Evolutionary conservation across 495 filamentous ascomycete genomes (phyloP).

Genomic region (Tuber melanosporum): DNA sequence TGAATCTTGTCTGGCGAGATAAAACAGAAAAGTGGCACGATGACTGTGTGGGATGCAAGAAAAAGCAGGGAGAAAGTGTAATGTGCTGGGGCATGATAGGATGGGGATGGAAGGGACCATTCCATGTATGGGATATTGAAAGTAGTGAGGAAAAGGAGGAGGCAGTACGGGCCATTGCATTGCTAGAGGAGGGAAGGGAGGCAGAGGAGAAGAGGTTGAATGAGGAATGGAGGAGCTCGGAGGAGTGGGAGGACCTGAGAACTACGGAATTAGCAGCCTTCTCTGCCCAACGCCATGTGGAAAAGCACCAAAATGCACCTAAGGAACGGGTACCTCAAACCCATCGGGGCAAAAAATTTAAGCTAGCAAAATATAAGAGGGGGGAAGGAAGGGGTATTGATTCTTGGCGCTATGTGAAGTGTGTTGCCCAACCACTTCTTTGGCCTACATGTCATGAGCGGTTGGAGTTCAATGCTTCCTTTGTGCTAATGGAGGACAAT

Average conservation of each 20-base stretch:
- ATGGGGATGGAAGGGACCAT: background rate
- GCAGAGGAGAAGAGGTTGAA: background rate
- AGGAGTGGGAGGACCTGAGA: background rate
- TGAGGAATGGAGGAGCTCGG: background rate
- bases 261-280: background rate
- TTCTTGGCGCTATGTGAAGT: constrained; percentile 11
- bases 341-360: background rate
- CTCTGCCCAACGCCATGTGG: background rate
- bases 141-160: constrained; percentile 2
- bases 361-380: background rate
- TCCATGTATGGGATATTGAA: constrained; percentile 4
- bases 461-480: background rate
- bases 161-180: background rate
- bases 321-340: background rate
- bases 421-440: background rate
- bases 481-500: constrained; percentile 10
- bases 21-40: constrained; percentile 7
- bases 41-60: background rate
- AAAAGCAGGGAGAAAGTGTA: background rate
- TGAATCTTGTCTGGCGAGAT: background rate
- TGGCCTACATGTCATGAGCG: background rate
- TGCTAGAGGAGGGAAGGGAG: constrained; percentile 5
- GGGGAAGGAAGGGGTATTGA: constrained; percentile 8
- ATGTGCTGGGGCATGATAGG: constrained; percentile 9
- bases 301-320: background rate